A percentile compares a stretch with the other conserved stretches of the same genome.
These are phyloP conservation scores for Gillenia trifoliata DNA, from an alignment of 306 rosid species.

Conservation along the genomic window DNA sequence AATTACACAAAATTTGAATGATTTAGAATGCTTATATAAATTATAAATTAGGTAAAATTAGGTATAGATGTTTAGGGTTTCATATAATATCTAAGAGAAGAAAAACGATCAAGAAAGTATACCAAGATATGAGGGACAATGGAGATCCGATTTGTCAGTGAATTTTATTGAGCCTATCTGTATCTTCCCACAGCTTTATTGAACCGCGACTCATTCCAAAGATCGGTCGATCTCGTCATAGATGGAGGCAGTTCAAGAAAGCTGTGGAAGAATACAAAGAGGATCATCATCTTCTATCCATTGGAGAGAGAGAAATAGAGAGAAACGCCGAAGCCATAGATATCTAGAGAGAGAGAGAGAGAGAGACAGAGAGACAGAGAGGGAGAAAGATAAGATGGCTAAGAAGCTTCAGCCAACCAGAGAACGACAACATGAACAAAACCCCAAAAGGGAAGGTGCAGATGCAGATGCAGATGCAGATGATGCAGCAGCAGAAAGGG, in stretches of 20 bases:
- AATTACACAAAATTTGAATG: background rate
- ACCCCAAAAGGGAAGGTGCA: background rate
- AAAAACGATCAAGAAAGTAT: background rate
- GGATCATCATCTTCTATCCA: conserved; percentile 21
- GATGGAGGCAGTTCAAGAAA: conserved; percentile 98
- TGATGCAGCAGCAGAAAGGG: background rate
- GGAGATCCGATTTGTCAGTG: background rate
- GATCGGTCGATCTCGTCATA: conserved; percentile 16
- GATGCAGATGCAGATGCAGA: background rate
- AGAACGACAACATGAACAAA: background rate
- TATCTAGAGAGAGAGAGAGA: too few relatives aligned
- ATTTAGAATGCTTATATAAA: background rate
- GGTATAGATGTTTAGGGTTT: background rate
- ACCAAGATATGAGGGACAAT: conserved; percentile 1
- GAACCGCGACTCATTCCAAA: conserved; percentile 63
- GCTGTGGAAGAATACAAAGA: conserved; percentile 99
- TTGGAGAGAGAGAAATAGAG: background rate
- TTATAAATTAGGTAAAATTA: background rate
- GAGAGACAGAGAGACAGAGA: too few relatives aligned
- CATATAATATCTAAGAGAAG: background rate
- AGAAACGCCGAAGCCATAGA: background rate
- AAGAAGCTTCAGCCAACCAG: conserved; percentile 22
- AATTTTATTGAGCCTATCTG: conserved; percentile 54
- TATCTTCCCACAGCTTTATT: conserved; percentile 99
- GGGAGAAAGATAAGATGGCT: background rate